phyloP scores from a whole-genome alignment of 805 yeast species.

The Saccharomyces jurei region DNA sequence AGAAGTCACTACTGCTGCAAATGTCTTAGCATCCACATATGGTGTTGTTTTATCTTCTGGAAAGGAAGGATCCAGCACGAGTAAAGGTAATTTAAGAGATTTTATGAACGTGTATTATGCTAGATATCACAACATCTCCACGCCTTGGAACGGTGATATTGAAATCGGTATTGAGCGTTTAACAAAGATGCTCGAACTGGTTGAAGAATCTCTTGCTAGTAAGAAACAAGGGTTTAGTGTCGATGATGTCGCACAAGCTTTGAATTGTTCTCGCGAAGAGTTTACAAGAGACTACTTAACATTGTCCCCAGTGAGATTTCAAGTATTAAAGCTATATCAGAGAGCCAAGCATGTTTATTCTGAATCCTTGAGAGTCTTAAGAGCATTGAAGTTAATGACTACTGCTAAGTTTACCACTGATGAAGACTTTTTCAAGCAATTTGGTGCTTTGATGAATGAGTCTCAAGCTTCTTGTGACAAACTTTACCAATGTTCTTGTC shows the following conservation, averaged over 20 bases:
- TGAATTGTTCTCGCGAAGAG: conserved; percentile 37
- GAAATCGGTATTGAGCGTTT: conserved; percentile 37
- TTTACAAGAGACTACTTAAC: conserved; percentile 39
- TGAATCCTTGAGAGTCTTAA: conserved; percentile 52
- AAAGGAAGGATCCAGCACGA: conserved; percentile 31
- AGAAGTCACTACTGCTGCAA: conserved; percentile 63
- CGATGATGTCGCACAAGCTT: conserved; percentile 38
- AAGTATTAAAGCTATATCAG: conserved; percentile 43
- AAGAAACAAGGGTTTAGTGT: conserved; percentile 43
- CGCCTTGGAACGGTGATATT: conserved; percentile 42
- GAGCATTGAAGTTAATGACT: conserved; percentile 38
- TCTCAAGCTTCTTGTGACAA: conserved; percentile 48
- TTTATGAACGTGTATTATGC: conserved; percentile 44
- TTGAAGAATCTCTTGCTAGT: conserved; percentile 36
- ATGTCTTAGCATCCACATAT: conserved; percentile 43
- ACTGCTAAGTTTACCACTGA: conserved; percentile 10
- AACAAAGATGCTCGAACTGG: conserved; percentile 34
- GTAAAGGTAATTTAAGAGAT: conserved; percentile 56
- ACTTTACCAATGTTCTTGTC: conserved; percentile 47
- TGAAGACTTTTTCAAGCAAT: conserved; percentile 32
- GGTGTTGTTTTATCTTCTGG: conserved; percentile 40
- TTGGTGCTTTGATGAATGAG: conserved; percentile 51
- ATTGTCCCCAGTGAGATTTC: conserved; percentile 48
- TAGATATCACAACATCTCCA: conserved; percentile 18
- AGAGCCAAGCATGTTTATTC: conserved; percentile 55